phyloP scores from a whole-genome alignment of 345 rosid genomes.

The Populus alba region DNA sequence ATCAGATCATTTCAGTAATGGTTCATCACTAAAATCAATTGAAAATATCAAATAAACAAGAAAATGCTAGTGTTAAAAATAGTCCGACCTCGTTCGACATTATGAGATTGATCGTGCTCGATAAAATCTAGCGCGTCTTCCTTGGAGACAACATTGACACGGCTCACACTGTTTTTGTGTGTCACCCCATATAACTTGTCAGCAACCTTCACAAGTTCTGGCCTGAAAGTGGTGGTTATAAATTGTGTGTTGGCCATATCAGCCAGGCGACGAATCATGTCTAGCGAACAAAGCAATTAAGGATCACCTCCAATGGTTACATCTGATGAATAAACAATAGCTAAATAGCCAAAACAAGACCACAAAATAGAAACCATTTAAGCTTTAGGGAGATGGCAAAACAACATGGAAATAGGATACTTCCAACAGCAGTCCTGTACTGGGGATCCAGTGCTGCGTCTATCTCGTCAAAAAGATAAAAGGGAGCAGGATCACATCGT shows the following conservation, averaged over 20 bases:
- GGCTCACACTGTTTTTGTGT: constrained; percentile 87
- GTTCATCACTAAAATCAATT: background rate
- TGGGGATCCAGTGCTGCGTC: constrained; percentile 97
- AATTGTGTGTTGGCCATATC: constrained; percentile 79
- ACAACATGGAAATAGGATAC: constrained; percentile 47
- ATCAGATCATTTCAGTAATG: background rate
- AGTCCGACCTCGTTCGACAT: too few relatives aligned
- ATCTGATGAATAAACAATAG: constrained; percentile 10
- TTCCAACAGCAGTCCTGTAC: constrained; percentile 90
- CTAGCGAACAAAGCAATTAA: constrained; percentile 38
- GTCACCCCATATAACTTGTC: constrained; percentile 90
- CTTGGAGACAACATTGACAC: constrained; percentile 62
- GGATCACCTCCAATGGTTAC: constrained; percentile 22
- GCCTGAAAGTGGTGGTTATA: constrained; percentile 73
- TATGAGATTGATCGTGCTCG: constrained; percentile 57
- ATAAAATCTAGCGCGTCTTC: constrained; percentile 83
- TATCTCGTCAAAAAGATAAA: constrained; percentile 93
- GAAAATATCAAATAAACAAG: too few relatives aligned
- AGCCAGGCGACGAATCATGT: constrained; percentile 87
- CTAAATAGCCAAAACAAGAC: background rate
- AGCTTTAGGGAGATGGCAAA: background rate
- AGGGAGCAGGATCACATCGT: constrained; percentile 93
- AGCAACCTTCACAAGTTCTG: constrained; percentile 93
- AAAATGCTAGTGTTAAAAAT: too few relatives aligned
- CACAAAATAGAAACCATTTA: background rate